Conservation (phyloP, 2,329 filamentous ascomycete species). For the Byssoonygena ceratinophila region DNA sequence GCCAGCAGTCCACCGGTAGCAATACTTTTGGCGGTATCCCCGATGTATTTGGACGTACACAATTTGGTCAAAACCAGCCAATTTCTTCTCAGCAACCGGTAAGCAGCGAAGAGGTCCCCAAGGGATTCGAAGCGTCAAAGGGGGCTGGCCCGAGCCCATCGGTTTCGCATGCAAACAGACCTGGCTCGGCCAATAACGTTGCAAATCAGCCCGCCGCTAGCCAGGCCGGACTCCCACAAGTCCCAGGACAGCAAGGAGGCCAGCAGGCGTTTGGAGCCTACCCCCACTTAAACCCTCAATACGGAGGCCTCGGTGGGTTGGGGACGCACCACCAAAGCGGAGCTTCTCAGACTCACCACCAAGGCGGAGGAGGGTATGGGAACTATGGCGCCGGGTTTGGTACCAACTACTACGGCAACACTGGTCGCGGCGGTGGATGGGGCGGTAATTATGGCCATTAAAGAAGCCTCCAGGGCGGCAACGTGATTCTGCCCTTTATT, state of each 20-base stretch:
- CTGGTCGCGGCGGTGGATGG: conserved; percentile 36
- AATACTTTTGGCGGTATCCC: conserved; percentile 45
- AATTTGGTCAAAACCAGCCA: conserved; percentile 48
- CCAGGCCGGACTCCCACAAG: conserved; percentile 45
- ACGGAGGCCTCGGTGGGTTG: conserved; percentile 35
- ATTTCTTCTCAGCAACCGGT: conserved; percentile 41
- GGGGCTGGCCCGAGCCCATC: conserved; percentile 50
- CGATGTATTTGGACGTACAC: conserved; percentile 50
- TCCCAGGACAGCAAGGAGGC: conserved; percentile 41
- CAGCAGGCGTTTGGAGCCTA: conserved; percentile 50
- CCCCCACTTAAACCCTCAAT: conserved; percentile 45
- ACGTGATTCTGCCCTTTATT: neutral
- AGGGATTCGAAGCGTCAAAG: conserved; percentile 49
- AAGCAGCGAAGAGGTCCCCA: conserved; percentile 44
- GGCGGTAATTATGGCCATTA: conserved; percentile 40
- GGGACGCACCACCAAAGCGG: conserved; percentile 33
- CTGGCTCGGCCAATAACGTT: conserved; percentile 51
- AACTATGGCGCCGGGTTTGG: conserved; percentile 36
- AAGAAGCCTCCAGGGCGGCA: conserved; percentile 13
- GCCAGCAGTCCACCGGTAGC: conserved; percentile 40
- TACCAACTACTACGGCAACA: conserved; percentile 36
- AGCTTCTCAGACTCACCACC: conserved; percentile 32
- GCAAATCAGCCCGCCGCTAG: conserved; percentile 40
- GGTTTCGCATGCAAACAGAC: conserved; percentile 52
- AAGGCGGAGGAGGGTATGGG: conserved; percentile 33